Evolutionary conservation across 2,329 filamentous ascomycete genomes (phyloP).

Genomic region (Pezicula neosporulosa): DNA sequence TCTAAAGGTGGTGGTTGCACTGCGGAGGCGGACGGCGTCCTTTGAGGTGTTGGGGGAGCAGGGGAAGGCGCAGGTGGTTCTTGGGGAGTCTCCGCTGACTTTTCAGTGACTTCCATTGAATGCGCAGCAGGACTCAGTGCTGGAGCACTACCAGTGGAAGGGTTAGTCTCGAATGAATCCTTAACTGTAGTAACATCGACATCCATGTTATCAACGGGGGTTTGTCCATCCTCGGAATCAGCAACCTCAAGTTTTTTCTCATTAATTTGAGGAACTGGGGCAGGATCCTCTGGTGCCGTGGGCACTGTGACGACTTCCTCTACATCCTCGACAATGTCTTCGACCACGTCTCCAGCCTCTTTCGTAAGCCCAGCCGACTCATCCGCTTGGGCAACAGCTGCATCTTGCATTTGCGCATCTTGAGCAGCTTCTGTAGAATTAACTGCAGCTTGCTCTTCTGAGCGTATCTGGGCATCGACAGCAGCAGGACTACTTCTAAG

Average conservation of each 20-base stretch:
- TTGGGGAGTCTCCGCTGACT: constrained; percentile 5
- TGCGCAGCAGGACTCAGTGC: not conserved
- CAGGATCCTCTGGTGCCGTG: constrained; percentile 12
- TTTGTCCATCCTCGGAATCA: constrained; percentile 24
- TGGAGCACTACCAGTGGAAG: constrained; percentile 4
- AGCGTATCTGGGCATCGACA: constrained; percentile 55
- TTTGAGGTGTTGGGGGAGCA: constrained; percentile 14
- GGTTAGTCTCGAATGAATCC: constrained; percentile 22
- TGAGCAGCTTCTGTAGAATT: constrained; percentile 15
- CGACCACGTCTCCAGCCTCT: constrained; percentile 17
- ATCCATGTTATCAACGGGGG: constrained; percentile 21
- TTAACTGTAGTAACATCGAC: constrained; percentile 21
- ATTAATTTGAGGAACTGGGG: constrained; percentile 4
- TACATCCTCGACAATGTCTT: constrained; percentile 24
- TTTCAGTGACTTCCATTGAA: constrained; percentile 1
- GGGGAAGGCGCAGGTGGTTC: constrained; percentile 12
- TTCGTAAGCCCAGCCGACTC: constrained; percentile 11
- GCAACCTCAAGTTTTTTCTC: constrained; percentile 14
- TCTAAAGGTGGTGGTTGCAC: constrained; percentile 34
- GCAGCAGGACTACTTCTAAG: constrained; percentile 39
- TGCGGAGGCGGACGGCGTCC: constrained; percentile 24
- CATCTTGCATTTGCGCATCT: not conserved
- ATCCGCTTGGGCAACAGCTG: not conserved
- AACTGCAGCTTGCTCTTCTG: constrained; percentile 44
- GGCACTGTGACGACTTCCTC: constrained; percentile 19